phyloP scores from a whole-genome alignment of 768 basidiomycete species.

The Tubosaeta brunneosetosa region DNA sequence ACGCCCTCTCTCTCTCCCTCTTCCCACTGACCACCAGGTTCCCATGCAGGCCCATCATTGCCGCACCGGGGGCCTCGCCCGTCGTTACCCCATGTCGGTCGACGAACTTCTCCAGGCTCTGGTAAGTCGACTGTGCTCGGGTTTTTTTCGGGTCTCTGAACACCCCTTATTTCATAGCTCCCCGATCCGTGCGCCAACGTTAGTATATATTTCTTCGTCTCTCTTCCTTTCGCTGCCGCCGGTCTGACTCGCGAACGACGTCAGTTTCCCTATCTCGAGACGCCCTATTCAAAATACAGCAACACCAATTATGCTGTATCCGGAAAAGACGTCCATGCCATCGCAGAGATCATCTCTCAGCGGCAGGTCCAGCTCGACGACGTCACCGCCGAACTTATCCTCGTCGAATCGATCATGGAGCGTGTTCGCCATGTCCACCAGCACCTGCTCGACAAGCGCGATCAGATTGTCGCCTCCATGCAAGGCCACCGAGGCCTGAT shows the following conservation, averaged over 20 bases:
- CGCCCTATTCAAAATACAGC: slow-evolving; percentile 13
- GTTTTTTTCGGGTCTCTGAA: neutral
- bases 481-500: slow-evolving; percentile 18
- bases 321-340: slow-evolving; percentile 5
- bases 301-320: slow-evolving; percentile 15
- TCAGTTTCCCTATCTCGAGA: slow-evolving; percentile 15
- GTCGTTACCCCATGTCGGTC: slow-evolving; percentile 8
- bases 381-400: slow-evolving; percentile 9
- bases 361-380: slow-evolving; percentile 14
- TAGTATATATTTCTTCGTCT: neutral
- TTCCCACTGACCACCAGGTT: neutral
- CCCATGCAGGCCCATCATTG: slow-evolving; percentile 10
- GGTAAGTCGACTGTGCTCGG: slow-evolving; percentile 1
- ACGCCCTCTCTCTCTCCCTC: neutral
- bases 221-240: neutral
- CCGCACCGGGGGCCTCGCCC: neutral
- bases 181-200: slow-evolving; percentile 12
- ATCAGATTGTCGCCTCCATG: slow-evolving; percentile 15
- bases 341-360: slow-evolving; percentile 14
- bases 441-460: slow-evolving; percentile 10
- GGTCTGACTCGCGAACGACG: neutral
- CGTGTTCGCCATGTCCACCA: slow-evolving; percentile 4
- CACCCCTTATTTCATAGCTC: slow-evolving; percentile 5
- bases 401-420: slow-evolving; percentile 12
- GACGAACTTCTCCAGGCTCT: slow-evolving; percentile 11